These are phyloP conservation scores for Casuarina glauca DNA, from an alignment of 306 rosid species.

Conservation along the genomic window DNA sequence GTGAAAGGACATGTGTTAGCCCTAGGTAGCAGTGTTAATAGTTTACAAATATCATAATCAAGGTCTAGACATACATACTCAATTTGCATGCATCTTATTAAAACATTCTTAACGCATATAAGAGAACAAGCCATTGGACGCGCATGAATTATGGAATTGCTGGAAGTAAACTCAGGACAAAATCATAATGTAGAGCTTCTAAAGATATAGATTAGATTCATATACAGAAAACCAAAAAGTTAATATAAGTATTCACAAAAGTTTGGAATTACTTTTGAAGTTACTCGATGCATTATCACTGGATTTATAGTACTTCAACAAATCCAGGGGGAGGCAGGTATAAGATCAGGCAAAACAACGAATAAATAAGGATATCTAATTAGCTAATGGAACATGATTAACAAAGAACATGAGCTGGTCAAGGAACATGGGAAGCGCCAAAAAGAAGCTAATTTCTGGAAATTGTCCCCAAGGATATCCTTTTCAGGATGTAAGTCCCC, in stretches of 20 bases:
- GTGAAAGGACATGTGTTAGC: slow-evolving; percentile 39
- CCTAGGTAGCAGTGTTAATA: slow-evolving; percentile 21
- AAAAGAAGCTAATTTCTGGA: background rate
- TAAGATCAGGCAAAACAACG: too few species aligned
- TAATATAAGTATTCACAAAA: too few species aligned
- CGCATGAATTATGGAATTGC: background rate
- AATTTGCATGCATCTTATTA: background rate
- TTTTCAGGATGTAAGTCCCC: background rate
- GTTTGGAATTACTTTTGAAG: background rate
- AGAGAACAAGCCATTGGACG: slow-evolving; percentile 1
- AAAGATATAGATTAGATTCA: background rate
- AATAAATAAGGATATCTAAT: background rate
- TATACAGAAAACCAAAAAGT: too few species aligned
- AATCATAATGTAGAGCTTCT: background rate
- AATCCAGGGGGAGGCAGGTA: too few species aligned
- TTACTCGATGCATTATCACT: background rate
- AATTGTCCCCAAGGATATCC: background rate
- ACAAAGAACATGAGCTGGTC: background rate
- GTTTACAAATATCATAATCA: background rate
- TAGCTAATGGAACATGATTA: background rate
- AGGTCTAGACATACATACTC: background rate
- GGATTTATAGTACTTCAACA: too few species aligned
- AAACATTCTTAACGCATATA: background rate
- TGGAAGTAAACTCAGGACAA: background rate
- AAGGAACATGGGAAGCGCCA: background rate